Percentiles rank a stretch among this genome's conserved stretches.
Conservation (phyloP, 2,329 filamentous ascomycete species). For the Aspergillus sp. region DNA sequence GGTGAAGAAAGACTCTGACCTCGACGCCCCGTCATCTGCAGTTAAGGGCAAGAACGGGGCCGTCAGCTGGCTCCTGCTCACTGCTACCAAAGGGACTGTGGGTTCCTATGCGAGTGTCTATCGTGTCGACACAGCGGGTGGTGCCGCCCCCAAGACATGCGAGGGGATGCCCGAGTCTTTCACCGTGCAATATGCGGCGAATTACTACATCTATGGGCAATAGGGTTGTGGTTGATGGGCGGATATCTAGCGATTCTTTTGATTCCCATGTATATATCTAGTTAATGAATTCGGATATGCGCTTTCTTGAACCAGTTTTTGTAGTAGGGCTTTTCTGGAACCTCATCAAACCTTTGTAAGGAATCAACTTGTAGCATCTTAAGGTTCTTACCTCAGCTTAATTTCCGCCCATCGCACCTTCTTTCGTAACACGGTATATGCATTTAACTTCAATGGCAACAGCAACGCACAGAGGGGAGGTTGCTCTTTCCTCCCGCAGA, state of each 20-base stretch:
- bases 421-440: neutral
- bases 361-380: neutral
- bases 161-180: slow-evolving; percentile 63
- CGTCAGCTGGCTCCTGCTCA: slow-evolving; percentile 78
- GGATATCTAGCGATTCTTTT: neutral
- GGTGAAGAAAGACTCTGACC: slow-evolving; percentile 62
- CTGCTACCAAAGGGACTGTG: slow-evolving; percentile 53
- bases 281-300: slow-evolving; percentile 32
- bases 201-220: slow-evolving; percentile 66
- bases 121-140: slow-evolving; percentile 79
- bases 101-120: slow-evolving; percentile 73
- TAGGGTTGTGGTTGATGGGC: slow-evolving; percentile 13
- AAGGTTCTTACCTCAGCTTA: neutral
- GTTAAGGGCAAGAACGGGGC: slow-evolving; percentile 63
- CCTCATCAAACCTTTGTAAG: neutral
- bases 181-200: slow-evolving; percentile 74
- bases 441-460: neutral
- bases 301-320: neutral
- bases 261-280: slow-evolving; percentile 11
- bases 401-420: neutral
- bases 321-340: neutral
- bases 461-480: neutral
- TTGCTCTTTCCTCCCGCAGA: neutral
- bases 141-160: slow-evolving; percentile 72
- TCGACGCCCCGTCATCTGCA: slow-evolving; percentile 63